A percentile compares a stretch with the other conserved stretches of the same genome.
These are phyloP conservation scores for Starmerella bacillaris DNA, from an alignment of 805 yeast genomes.

Conservation along the genomic window DNA sequence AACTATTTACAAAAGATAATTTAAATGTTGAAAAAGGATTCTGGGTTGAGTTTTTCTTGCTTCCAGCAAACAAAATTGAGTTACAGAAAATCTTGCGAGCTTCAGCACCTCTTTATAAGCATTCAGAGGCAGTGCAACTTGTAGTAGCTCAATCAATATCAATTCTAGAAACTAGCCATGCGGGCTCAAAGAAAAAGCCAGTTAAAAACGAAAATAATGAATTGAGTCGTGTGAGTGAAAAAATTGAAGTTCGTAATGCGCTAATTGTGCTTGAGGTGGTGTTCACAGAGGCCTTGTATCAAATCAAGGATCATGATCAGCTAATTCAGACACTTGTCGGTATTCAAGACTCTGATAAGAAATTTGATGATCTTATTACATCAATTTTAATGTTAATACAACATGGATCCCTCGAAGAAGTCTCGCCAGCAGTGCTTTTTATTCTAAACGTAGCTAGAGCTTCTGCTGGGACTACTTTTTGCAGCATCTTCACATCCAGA, in stretches of 20 bases:
- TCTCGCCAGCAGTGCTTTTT: conserved; percentile 9
- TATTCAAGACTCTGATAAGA: conserved; percentile 20
- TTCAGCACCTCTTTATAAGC: conserved; percentile 15
- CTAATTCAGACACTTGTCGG: conserved; percentile 21
- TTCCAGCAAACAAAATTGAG: conserved; percentile 16
- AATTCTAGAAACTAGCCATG: conserved; percentile 14
- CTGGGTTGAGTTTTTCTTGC: conserved; percentile 23
- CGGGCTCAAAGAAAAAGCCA: conserved; percentile 14
- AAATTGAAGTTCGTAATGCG: conserved; percentile 7
- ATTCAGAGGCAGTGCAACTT: conserved; percentile 15
- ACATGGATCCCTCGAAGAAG: conserved; percentile 6
- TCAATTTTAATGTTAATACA: conserved; percentile 18
- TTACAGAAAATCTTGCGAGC: conserved; percentile 10
- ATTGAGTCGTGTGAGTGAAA: conserved; percentile 1
- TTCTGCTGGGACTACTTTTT: conserved; percentile 22
- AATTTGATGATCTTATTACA: conserved; percentile 20
- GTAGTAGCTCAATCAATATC: conserved; percentile 17
- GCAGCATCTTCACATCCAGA: conserved; percentile 21
- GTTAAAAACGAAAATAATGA: conserved; percentile 18
- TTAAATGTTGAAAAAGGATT: conserved; percentile 18
- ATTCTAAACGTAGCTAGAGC: conserved; percentile 20
- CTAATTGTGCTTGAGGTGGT: conserved; percentile 5
- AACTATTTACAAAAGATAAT: conserved; percentile 15
- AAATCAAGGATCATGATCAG: not conserved
- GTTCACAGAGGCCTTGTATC: conserved; percentile 6